These are phyloP conservation scores for Euclidium syriacum DNA, from an alignment of 345 rosid species.

Conservation along the genomic window DNA sequence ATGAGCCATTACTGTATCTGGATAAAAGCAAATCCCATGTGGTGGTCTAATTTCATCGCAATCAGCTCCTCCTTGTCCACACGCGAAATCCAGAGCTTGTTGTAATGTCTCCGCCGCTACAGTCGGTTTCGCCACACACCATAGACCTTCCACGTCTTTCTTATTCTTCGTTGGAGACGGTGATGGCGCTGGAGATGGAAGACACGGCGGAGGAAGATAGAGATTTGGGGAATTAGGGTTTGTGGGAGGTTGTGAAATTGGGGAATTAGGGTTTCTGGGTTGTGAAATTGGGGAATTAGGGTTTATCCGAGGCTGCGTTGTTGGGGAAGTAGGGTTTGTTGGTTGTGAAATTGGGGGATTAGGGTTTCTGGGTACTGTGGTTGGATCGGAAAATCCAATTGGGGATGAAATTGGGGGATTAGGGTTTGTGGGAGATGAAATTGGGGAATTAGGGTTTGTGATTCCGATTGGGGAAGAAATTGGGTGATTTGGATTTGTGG, in stretches of 20 bases:
- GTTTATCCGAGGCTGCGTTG: too few relatives aligned
- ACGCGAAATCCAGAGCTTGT: conserved; percentile 65
- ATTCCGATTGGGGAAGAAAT: conserved; percentile 41
- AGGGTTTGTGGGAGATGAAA: conserved; percentile 43
- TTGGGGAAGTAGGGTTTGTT: too few relatives aligned
- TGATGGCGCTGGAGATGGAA: conserved; percentile 11
- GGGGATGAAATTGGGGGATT: conserved; percentile 8
- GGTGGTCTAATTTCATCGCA: conserved; percentile 55
- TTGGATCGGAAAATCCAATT: too few relatives aligned
- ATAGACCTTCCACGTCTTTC: conserved; percentile 40
- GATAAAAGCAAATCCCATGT: conserved; percentile 53
- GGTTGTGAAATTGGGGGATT: conserved; percentile 16
- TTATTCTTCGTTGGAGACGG: background rate
- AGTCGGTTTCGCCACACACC: conserved; percentile 77
- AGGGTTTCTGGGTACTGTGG: too few relatives aligned
- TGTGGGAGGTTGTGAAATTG: conserved; percentile 6
- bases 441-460: conserved; percentile 51
- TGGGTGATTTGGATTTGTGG: too few relatives aligned
- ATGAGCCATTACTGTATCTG: conserved; percentile 56
- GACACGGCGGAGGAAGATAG: conserved; percentile 45
- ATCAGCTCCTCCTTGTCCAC: conserved; percentile 63
- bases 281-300: conserved; percentile 46
- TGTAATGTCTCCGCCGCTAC: conserved; percentile 59
- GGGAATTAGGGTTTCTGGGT: conserved; percentile 36
- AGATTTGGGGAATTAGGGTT: conserved; percentile 18